phyloP scores from a whole-genome alignment of 164 flowering plant species.

The Vitis vinifera region DNA sequence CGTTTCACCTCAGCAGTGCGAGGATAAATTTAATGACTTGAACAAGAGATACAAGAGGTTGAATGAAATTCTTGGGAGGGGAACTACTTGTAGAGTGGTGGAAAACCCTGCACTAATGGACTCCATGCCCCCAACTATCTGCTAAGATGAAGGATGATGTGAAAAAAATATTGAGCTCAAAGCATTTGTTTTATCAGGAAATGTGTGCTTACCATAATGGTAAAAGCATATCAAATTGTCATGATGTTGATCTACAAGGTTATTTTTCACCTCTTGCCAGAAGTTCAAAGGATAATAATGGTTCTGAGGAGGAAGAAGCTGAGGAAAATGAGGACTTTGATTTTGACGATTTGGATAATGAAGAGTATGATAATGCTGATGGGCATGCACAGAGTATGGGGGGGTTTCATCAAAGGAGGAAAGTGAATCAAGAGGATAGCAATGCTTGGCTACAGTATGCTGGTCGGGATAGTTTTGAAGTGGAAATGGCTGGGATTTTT shows the following conservation, averaged over 20 bases:
- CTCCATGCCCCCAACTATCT: slow-evolving; percentile 51
- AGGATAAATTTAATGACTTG: slow-evolving; percentile 71
- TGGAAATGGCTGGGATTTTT: slow-evolving; percentile 33
- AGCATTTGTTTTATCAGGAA: slow-evolving; percentile 66
- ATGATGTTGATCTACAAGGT: slow-evolving; percentile 19
- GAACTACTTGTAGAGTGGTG: slow-evolving; percentile 58
- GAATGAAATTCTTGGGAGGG: slow-evolving; percentile 67
- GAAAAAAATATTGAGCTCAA: slow-evolving; percentile 61
- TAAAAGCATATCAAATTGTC: slow-evolving; percentile 37
- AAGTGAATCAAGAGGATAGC: slow-evolving; percentile 15
- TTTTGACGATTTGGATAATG: slow-evolving; percentile 32
- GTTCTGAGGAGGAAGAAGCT: slow-evolving; percentile 36
- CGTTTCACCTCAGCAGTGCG: slow-evolving; percentile 82
- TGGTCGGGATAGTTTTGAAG: slow-evolving; percentile 15
- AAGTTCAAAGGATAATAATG: slow-evolving; percentile 26
- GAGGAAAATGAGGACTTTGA: slow-evolving; percentile 36
- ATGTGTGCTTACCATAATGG: slow-evolving; percentile 77
- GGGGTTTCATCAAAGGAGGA: slow-evolving; percentile 15
- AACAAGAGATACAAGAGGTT: slow-evolving; percentile 68
- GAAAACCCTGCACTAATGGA: slow-evolving; percentile 65
- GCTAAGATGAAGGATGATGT: slow-evolving; percentile 59
- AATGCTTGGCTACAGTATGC: slow-evolving; percentile 17
- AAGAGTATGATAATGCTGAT: slow-evolving; percentile 20
- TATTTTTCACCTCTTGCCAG: background rate
- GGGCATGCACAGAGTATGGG: slow-evolving; percentile 21